A percentile compares a stretch with the other conserved stretches of the same genome.
Conservation (phyloP, 139 green algal species). For the Tetradesmus lagerheimii region DNA sequence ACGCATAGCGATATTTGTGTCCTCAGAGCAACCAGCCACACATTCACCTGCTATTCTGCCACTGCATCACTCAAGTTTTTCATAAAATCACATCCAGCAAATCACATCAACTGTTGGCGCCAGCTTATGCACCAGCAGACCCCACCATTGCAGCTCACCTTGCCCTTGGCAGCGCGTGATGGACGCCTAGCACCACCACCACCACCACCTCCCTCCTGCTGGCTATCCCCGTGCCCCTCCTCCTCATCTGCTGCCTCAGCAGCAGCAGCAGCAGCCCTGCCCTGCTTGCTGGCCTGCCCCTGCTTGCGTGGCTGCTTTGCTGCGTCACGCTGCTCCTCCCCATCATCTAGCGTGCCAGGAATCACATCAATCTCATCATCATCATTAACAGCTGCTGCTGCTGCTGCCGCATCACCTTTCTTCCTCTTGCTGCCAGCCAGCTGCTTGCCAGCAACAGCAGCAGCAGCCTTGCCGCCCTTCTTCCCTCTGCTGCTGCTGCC, state of each 20-base stretch:
- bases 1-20: too few relatives aligned
- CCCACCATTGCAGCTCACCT: background rate
- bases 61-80: too few relatives aligned
- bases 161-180: background rate
- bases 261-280: background rate
- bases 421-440: constrained; percentile 13
- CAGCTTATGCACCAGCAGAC: background rate
- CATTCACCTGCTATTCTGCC: background rate
- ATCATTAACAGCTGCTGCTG: background rate
- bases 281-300: background rate
- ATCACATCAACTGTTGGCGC: too few relatives aligned
- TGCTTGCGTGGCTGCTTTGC: background rate
- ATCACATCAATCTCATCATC: background rate
- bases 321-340: background rate
- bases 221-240: background rate
- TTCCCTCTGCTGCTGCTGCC: background rate
- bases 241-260: background rate
- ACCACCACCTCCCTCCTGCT: background rate
- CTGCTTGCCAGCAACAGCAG: background rate
- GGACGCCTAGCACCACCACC: background rate
- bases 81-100: too few relatives aligned
- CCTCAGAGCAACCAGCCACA: too few relatives aligned
- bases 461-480: background rate
- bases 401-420: background rate
- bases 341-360: background rate